Base-by-base conservation (phyloP, 129 eudicot species). In the Kitagawia praeruptora region DNA sequence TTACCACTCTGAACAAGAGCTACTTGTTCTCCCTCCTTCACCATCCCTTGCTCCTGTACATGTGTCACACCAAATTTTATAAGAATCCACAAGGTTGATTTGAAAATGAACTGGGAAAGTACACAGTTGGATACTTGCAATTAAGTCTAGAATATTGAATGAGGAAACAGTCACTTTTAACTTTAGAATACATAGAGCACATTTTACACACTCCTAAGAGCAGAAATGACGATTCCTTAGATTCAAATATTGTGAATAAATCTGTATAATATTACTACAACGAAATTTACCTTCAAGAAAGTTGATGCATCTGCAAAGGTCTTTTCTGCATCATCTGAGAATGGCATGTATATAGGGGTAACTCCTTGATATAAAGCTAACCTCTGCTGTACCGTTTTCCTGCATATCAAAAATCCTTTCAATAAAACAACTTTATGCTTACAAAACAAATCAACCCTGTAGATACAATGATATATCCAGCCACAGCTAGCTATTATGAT, bases 351-450 rank as follows among this genome's bases (percentile, higher is more conserved):
- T 79, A 95, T 87, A 75, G 97, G 98, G 87, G 94, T 86, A 74
- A 95, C 98, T 45, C 98, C 98, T 85, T 95, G 98, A 83, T 95
- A 95, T 80, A 92, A 81, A 45, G 97, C 98, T 89, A 95, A 53
- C 79, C 96, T 88, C 87, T 92, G 97, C 76, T 95, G 98, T 78
- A 92, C 87, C 54, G 91, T 89, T 87, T 92, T 95, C 51, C 97
- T 95, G 96, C 86, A 88, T 10, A 31, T 74, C 70, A 83, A 8
- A 45, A 46, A 11, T 40, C n/a, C 28, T 75, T 71, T 23, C 23
- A 48, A 31, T 27, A 34, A 76, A 9, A 28, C 14, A 6, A 18
- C 31, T 25, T 14, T 6, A 64, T 6, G 19, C 38, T 23, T 10
- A n/a, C 18, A 10, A 28, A 13, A 54, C 8, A 58, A 45, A n/a